Base-by-base conservation (phyloP, 2,329 filamentous ascomycete genomes). In the Colletotrichum truncatum region DNA sequence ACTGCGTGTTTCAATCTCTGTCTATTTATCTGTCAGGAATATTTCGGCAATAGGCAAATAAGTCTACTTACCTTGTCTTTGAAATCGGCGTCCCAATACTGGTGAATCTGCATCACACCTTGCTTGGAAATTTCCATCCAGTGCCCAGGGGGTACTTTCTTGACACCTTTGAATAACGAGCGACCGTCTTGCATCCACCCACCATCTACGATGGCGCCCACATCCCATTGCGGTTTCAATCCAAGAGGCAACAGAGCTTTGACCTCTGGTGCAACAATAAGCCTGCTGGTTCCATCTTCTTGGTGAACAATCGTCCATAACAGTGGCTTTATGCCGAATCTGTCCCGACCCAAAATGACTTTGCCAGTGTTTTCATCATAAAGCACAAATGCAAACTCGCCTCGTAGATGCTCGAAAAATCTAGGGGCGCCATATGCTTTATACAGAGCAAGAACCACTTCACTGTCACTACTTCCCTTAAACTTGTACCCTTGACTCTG, bases 301-400 rank as follows among this genome's bases (percentile, higher is more conserved):
- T 25, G 49, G 1, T 10, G 43, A 4, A 58, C 25, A 11, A 58
- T 34, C 0, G 83, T 86, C 74, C 81, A 88, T 58, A 85, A 82
- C 6, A 88, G 75, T 1, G 86, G 85, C 70, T 88, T 88, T 69
- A 88, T 84, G 3, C 85, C 86, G 70, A 82, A 87, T 0, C 85
- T 79, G 69, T 88, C 86, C n/a, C 85, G 74, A 1, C 76, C 84
- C 0, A 81, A 82, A 30, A 88, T 72, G 32, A 87, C 74, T 0
- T 77, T 63, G 0, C 21, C 39, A 2, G 38, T 34, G 51, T 79
- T 70, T 3, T 73, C 70, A 65, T 88, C 85, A 54, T 81, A 85
- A 1, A 87, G 70, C 4, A 84, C 80, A 11, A 86, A 76, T 0
- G 84, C 79, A 66, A 87, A 87, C 67, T 88, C 85, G 14, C 85